A percentile compares a stretch with the other conserved stretches of the same genome.
phyloP scores from a whole-genome alignment of 1,284 basidiomycete species.

The Austroboletus niveus region DNA sequence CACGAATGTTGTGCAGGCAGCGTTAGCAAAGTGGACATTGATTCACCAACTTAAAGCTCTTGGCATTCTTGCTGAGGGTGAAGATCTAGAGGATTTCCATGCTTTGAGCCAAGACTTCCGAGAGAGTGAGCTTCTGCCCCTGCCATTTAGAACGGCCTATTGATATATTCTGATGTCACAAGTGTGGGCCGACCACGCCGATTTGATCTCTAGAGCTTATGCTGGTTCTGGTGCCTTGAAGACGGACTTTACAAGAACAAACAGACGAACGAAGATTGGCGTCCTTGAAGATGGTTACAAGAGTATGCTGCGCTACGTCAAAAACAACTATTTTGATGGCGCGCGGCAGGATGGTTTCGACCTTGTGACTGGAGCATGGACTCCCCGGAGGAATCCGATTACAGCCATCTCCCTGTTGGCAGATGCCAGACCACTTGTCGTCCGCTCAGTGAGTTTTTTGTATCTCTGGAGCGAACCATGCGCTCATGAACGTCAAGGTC shows the following conservation, averaged over 20 bases:
- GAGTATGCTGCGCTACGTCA: constrained; percentile 84
- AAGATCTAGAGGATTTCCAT: constrained; percentile 76
- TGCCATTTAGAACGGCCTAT: background rate
- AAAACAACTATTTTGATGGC: constrained; percentile 98
- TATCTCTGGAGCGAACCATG: background rate
- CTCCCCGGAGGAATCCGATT: constrained; percentile 70
- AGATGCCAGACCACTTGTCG: constrained; percentile 77
- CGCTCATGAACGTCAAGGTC: constrained; percentile 50
- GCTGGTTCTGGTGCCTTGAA: constrained; percentile 96
- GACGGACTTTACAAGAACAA: constrained; percentile 95
- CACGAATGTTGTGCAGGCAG: constrained; percentile 94
- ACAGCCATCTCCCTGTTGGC: constrained; percentile 65
- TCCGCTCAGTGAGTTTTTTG: constrained; percentile 67
- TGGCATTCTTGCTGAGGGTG: constrained; percentile 69
- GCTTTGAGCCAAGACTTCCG: constrained; percentile 83
- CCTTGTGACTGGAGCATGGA: constrained; percentile 90
- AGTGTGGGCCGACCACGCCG: constrained; percentile 99
- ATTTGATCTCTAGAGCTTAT: constrained; percentile 89
- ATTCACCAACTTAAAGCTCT: constrained; percentile 75
- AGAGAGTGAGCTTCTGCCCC: constrained; percentile 61
- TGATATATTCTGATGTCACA: constrained; percentile 1
- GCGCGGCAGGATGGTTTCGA: constrained; percentile 92
- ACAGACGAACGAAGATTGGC: constrained; percentile 82
- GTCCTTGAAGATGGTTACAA: constrained; percentile 87
- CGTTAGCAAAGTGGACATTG: constrained; percentile 82